Percentiles rank a stretch among this genome's conserved stretches.
Evolutionary conservation across 768 basidiomycete genomes (phyloP).

Genomic region (Xerocomellus amylosporus): DNA sequence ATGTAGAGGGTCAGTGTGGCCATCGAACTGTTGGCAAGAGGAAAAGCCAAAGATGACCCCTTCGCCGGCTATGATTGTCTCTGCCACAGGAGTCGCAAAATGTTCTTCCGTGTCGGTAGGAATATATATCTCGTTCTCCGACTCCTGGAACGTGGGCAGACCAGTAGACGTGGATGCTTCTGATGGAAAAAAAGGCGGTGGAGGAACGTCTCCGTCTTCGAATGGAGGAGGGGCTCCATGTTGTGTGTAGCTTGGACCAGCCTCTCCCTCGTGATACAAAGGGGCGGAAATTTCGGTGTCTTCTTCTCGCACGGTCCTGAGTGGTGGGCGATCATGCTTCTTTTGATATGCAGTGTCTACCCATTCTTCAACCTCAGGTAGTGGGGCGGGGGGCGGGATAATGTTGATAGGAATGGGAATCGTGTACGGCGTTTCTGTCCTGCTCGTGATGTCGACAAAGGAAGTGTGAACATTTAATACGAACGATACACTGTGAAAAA

Average conservation of each 20-base stretch:
- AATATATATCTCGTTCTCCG: conserved; percentile 74
- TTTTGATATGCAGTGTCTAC: conserved; percentile 78
- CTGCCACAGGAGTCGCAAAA: conserved; percentile 32
- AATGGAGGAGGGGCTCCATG: conserved; percentile 76
- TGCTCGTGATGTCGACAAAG: conserved; percentile 68
- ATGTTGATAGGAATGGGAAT: conserved; percentile 68
- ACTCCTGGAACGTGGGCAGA: conserved; percentile 76
- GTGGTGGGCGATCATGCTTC: conserved; percentile 82
- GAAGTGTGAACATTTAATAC: conserved; percentile 69
- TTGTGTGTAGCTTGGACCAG: conserved; percentile 70
- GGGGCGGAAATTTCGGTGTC: conserved; percentile 61
- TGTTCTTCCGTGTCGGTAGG: conserved; percentile 41
- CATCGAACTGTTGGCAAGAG: conserved; percentile 74
- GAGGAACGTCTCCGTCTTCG: conserved; percentile 79
- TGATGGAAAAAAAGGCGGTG: conserved; percentile 56
- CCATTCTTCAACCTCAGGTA: conserved; percentile 71
- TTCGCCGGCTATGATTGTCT: conserved; percentile 59
- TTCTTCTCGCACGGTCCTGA: conserved; percentile 65
- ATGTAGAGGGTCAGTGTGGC: conserved; percentile 67
- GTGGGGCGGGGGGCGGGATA: conserved; percentile 72
- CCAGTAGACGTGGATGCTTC: conserved; percentile 58
- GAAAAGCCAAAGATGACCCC: conserved; percentile 75
- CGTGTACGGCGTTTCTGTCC: conserved; percentile 64
- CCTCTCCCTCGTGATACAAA: conserved; percentile 65
- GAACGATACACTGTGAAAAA: conserved; percentile 83